Evolutionary conservation across 352 stramenopile species (phyloP).

Genomic region (Peronospora destructor): DNA sequence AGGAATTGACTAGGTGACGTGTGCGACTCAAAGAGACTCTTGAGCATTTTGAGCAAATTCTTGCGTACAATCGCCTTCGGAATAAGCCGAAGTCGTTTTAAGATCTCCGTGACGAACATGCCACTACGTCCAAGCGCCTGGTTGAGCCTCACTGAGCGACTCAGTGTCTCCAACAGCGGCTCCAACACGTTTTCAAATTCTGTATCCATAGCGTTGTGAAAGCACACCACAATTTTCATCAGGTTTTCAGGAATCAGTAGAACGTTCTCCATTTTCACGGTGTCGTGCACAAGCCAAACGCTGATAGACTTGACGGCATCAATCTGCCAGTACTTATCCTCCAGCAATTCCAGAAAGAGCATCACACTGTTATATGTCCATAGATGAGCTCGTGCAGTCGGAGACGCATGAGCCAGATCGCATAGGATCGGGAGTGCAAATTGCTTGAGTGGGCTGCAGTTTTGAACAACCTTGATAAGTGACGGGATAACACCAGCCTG

Average conservation of each 20-base stretch:
- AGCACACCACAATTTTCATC: conserved; percentile 65
- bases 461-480: conserved; percentile 81
- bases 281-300: conserved; percentile 79
- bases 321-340: conserved; percentile 87
- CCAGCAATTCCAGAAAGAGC: conserved; percentile 84
- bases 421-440: conserved; percentile 89
- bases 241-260: conserved; percentile 58
- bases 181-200: conserved; percentile 79
- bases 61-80: conserved; percentile 87
- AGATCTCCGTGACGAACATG: conserved; percentile 82
- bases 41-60: conserved; percentile 90
- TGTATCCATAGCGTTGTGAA: conserved; percentile 56
- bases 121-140: conserved; percentile 78
- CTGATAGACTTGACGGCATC: conserved; percentile 86
- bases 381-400: conserved; percentile 73
- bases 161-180: conserved; percentile 73
- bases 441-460: conserved; percentile 84
- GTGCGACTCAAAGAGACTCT: conserved; percentile 85
- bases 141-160: conserved; percentile 66
- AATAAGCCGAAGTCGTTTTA: conserved; percentile 66
- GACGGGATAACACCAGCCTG: conserved; percentile 87
- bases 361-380: conserved; percentile 75
- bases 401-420: conserved; percentile 87
- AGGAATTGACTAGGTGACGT: conserved; percentile 80
- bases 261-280: conserved; percentile 77